These are phyloP conservation scores for Colletotrichum sp. DNA, from an alignment of 2,329 filamentous ascomycete genomes.

Conservation along the genomic window DNA sequence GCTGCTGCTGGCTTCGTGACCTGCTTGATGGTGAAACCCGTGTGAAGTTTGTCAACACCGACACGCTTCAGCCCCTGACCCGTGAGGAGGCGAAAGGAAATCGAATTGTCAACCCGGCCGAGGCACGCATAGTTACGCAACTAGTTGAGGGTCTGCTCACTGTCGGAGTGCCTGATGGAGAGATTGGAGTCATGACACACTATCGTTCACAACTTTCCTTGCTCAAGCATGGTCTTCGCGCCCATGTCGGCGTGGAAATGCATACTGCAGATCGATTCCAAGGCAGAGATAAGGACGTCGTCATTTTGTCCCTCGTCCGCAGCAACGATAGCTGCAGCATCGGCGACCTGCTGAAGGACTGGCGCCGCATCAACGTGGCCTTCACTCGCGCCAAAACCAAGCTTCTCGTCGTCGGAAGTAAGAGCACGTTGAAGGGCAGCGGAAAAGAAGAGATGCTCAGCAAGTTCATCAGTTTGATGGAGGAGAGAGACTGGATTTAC, in stretches of 20 bases:
- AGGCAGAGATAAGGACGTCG: conserved; percentile 91
- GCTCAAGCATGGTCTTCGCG: conserved; percentile 74
- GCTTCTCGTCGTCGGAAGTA: conserved; percentile 85
- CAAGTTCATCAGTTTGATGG: conserved; percentile 79
- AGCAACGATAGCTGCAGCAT: conserved; percentile 83
- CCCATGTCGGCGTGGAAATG: conserved; percentile 76
- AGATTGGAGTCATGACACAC: conserved; percentile 95
- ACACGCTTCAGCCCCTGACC: conserved; percentile 67
- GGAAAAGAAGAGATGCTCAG: conserved; percentile 78
- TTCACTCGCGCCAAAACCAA: conserved; percentile 94
- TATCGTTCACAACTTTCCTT: conserved; percentile 92
- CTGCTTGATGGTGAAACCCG: conserved; percentile 73
- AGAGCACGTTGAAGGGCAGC: conserved; percentile 76
- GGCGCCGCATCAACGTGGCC: conserved; percentile 93
- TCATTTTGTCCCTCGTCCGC: conserved; percentile 86
- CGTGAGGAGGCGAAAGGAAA: conserved; percentile 80
- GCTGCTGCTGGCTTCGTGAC: conserved; percentile 77
- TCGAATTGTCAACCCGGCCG: conserved; percentile 86
- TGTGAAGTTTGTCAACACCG: conserved; percentile 90
- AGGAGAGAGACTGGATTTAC: conserved; percentile 78
- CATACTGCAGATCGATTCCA: conserved; percentile 98
- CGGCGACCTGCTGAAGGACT: conserved; percentile 91
- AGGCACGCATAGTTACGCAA: conserved; percentile 78
- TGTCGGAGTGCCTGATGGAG: conserved; percentile 73
- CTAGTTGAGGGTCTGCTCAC: conserved; percentile 81